Evolutionary conservation across 208 protist species (phyloP).

Genomic region (Wallacemonas collosoma): DNA sequence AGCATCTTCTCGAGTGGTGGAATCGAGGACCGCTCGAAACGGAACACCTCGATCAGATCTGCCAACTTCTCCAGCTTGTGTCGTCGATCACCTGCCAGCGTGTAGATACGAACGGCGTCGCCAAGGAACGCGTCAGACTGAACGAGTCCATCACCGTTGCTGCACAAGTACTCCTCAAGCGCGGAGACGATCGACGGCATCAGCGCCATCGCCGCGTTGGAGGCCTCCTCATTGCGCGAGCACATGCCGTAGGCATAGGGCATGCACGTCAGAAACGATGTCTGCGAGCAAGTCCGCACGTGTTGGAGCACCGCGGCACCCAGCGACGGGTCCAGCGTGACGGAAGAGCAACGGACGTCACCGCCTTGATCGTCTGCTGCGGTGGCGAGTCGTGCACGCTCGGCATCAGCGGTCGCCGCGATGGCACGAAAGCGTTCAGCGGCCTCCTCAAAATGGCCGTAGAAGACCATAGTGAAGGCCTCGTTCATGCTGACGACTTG

Average conservation of each 20-base stretch:
- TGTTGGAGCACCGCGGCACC: slow-evolving; percentile 39
- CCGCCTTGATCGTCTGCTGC: slow-evolving; percentile 5
- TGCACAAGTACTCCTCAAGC: slow-evolving; percentile 62
- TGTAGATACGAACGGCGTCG: slow-evolving; percentile 82
- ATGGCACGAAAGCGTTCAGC: slow-evolving; percentile 41
- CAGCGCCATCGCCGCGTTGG: slow-evolving; percentile 16
- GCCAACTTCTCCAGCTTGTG: slow-evolving; percentile 50
- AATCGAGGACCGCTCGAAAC: slow-evolving; percentile 55
- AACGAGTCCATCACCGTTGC: slow-evolving; percentile 55
- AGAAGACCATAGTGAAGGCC: slow-evolving; percentile 42
- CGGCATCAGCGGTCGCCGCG: not conserved
- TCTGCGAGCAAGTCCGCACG: slow-evolving; percentile 56
- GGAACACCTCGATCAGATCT: slow-evolving; percentile 78
- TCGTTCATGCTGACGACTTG: slow-evolving; percentile 42
- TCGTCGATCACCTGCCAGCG: slow-evolving; percentile 53
- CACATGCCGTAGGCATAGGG: slow-evolving; percentile 36
- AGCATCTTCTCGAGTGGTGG: slow-evolving; percentile 64
- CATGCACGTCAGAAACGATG: slow-evolving; percentile 65
- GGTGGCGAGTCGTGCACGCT: slow-evolving; percentile 1
- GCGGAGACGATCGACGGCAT: slow-evolving; percentile 37
- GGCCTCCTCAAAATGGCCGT: slow-evolving; percentile 41
- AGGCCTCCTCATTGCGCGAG: slow-evolving; percentile 17
- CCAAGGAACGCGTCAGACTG: slow-evolving; percentile 71
- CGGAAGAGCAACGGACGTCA: not conserved
- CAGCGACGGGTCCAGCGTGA: slow-evolving; percentile 13